These are phyloP conservation scores for Endocalyx cinctus DNA, from an alignment of 2,329 filamentous ascomycete species.

Conservation along the genomic window DNA sequence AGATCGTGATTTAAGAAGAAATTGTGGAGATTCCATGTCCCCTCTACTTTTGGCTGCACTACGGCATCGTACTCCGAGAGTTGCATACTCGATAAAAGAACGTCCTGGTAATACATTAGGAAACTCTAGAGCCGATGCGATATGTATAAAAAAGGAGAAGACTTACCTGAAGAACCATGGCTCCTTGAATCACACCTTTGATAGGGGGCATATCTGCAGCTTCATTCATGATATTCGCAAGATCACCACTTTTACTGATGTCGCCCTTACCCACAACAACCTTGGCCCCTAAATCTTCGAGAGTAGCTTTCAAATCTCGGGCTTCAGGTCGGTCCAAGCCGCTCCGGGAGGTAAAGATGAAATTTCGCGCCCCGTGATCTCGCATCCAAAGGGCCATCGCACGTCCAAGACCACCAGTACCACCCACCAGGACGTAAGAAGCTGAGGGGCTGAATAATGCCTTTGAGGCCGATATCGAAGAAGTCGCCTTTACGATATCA, in stretches of 20 bases:
- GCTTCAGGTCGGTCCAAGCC: neutral
- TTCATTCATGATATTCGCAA: slow-evolving; percentile 5
- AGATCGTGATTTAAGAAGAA: slow-evolving; percentile 14
- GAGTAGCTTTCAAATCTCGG: neutral
- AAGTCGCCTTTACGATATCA: neutral
- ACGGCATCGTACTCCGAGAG: slow-evolving; percentile 23
- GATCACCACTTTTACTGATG: slow-evolving; percentile 10
- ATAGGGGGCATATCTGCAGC: slow-evolving; percentile 4
- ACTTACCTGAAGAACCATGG: slow-evolving; percentile 23
- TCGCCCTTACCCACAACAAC: slow-evolving; percentile 8
- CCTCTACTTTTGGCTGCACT: slow-evolving; percentile 29
- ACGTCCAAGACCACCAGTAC: slow-evolving; percentile 16
- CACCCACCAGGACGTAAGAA: slow-evolving; percentile 17
- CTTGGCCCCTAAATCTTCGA: neutral
- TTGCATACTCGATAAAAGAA: slow-evolving; percentile 24
- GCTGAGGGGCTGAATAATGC: neutral
- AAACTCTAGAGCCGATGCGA: neutral
- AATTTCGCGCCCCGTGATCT: slow-evolving; percentile 10
- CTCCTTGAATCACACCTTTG: slow-evolving; percentile 24
- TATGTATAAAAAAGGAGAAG: neutral
- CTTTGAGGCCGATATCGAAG: no score
- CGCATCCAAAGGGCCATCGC: slow-evolving; percentile 13
- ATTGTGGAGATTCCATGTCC: slow-evolving; percentile 34
- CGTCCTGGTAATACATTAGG: slow-evolving; percentile 12
- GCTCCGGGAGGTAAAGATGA: slow-evolving; percentile 13